Base-by-base conservation (phyloP, 2,329 filamentous ascomycete species). In the Neofusicoccum sp. region DNA sequence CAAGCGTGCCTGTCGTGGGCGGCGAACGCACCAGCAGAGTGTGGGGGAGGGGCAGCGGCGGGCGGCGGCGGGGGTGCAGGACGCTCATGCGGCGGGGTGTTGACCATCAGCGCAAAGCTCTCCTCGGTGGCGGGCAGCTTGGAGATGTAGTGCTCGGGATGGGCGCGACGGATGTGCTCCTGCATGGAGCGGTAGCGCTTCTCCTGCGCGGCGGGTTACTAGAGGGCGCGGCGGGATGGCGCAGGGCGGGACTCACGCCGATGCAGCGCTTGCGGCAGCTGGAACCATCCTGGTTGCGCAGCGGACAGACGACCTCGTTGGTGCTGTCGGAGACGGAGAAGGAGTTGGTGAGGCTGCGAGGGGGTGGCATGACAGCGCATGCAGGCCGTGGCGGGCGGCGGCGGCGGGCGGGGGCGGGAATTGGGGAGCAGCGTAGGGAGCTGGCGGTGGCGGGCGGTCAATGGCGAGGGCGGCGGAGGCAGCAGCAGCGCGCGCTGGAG, bases 161-260 rank as follows among this genome's bases (percentile, higher is more conserved):
- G 95, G 69, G 95, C 94, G 78, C 95, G 89, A 72, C 95, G 92
- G 73, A 99, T 98, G 76, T 99, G 95, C 85, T 99, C 95, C 80
- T 98, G 95, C 92, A 99, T 98, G 67, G 94, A 98, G 78, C 95
- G 93, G 81, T 93, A 99, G 70, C 92, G 87, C 80, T 96, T 96
- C 82, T 96, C 92, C 92, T 96, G 79, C 68, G 64, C 56, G 70
- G 60, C 66, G 66, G 63, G 74, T 77, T 67, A 74, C 48, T 71
- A 65, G 33, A 56, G 59, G 61, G 59, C 64, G 50, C 49, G 59
- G 45, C 48, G 34, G 41, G 61, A 60, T 58, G 44, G 62, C 65
- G 54, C 56, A 64, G 61, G 45, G 63, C 67, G 67, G 67, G 70
- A 95, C 93, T 92, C 85, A 98, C 95, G 80, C 95, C 95, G 75